Evolutionary conservation across 352 stramenopile genomes (phyloP).

Genomic region (Albugo candida): DNA sequence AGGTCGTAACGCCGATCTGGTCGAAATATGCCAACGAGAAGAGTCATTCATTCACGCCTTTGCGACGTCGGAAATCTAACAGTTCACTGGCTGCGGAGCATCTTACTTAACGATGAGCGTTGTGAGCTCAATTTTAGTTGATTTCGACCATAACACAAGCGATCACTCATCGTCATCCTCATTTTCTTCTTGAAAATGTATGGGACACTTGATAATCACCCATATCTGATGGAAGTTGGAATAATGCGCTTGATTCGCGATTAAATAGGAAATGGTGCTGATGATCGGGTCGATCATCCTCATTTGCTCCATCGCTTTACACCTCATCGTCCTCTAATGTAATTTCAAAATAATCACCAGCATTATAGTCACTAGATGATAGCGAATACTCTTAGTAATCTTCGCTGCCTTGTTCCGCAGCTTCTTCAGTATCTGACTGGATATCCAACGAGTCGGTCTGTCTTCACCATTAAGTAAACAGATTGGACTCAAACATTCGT

Average conservation of each 20-base stretch:
- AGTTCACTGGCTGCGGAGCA: slow-evolving; percentile 76
- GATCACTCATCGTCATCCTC: slow-evolving; percentile 19
- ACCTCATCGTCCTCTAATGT: slow-evolving; percentile 13
- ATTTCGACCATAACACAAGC: too few species aligned
- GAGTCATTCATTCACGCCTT: slow-evolving; percentile 60
- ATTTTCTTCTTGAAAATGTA: slow-evolving; percentile 52
- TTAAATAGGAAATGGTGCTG: slow-evolving; percentile 17
- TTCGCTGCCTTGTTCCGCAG: slow-evolving; percentile 24
- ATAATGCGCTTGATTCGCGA: slow-evolving; percentile 41
- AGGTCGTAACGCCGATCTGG: slow-evolving; percentile 11
- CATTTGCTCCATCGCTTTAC: slow-evolving; percentile 17
- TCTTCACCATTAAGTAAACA: too few species aligned
- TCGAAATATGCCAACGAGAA: slow-evolving; percentile 75
- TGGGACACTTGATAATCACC: slow-evolving; percentile 51
- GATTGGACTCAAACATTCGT: too few species aligned
- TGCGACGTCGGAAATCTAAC: slow-evolving; percentile 71
- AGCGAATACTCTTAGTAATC: slow-evolving; percentile 18
- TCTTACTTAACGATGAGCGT: slow-evolving; percentile 73
- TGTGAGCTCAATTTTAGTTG: too few species aligned
- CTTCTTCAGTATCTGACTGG: slow-evolving; percentile 19
- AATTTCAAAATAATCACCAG: slow-evolving; percentile 17
- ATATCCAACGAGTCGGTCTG: slow-evolving; percentile 21
- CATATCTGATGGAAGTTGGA: slow-evolving; percentile 37
- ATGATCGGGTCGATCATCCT: slow-evolving; percentile 10
- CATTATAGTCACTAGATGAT: slow-evolving; percentile 14